Evolutionary conservation across 2,329 filamentous ascomycete species (phyloP), one percentile per base, ranked within the genome.

Genomic region (Daldinia eschscholtzii): DNA sequence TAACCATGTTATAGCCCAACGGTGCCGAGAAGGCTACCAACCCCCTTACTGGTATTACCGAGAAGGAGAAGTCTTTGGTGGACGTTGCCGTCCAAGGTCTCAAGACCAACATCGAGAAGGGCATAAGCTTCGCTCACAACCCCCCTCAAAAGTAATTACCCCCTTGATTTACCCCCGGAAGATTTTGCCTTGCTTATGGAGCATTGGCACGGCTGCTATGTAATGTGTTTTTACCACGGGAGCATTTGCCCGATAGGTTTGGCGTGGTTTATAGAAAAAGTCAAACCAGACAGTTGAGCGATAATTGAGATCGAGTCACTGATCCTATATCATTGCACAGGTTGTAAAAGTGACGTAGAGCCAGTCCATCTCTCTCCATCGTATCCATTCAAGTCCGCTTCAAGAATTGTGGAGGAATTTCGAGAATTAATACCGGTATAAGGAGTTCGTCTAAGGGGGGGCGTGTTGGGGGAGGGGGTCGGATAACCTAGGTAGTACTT

Each of bases 41-140:
- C 83, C 88, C 93, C 71, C 87, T 98, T 74, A 87, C 86, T 76
- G 87, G 87, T 72, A 89, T 94, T 78, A 93, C 92, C 79, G 92
- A 93, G 55, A 89, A 93, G 84, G 96, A 98, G 89, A 92, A 97
- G 91, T 89, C 88, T 78, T 89, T 98, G 73, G 88, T 98, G 76
- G 86, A 92, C 77, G 91, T 89, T 78, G 89, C 88, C 80, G 87
- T 92, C 80, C 85, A 88, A 76, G 95, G 92, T 74, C 89, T 98
- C 71, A 92, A 94, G 87, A 91, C 89, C 84, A 98, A 98, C 86
- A 97, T 99, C 81, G 84, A 89, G 79, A 98, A 98, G 90, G 96
- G 96, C 80, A 86, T 98, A 79, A 89, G 91, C 80, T 99, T 98
- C 81, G 91, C 91, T 82, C 87, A 92, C 86, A 94, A 91, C 87